Percentiles rank a stretch among this genome's conserved stretches.
Evolutionary conservation across 148 eudicot genomes (phyloP).

Genomic region (Camellia japonica): DNA sequence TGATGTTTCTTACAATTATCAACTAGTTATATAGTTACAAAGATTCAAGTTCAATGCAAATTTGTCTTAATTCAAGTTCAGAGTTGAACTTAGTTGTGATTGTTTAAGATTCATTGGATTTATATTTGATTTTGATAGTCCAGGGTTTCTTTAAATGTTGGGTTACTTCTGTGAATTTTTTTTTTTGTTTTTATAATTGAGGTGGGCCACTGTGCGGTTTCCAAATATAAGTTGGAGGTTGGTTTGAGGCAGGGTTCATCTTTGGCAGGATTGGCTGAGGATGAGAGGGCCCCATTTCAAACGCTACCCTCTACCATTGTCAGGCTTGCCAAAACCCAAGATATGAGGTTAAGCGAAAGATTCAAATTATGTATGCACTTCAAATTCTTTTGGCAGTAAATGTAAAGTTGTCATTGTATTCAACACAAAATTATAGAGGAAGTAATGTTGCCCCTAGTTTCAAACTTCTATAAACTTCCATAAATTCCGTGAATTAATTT

Average conservation of each 20-base stretch:
- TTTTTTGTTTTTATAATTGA: too few relatives aligned
- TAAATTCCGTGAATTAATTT: neutral
- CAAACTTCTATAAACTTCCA: neutral
- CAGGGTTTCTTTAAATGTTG: neutral
- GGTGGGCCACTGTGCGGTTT: neutral
- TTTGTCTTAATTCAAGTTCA: too few relatives aligned
- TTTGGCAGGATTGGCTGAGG: neutral
- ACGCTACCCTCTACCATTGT: neutral
- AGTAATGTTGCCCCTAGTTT: too few relatives aligned
- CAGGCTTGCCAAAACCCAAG: conserved; percentile 5
- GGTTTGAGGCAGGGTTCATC: neutral
- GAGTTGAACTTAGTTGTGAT: too few relatives aligned
- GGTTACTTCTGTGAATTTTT: neutral
- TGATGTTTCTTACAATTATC: too few relatives aligned
- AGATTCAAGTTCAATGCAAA: too few relatives aligned
- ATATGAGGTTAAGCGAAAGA: neutral
- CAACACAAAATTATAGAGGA: neutral
- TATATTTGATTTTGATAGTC: neutral
- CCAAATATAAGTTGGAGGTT: neutral
- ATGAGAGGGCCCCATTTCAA: neutral
- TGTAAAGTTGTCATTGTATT: neutral
- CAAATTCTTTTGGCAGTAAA: neutral
- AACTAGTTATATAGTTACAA: too few relatives aligned
- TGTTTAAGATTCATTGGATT: too few relatives aligned
- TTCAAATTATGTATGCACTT: neutral